Conservation (phyloP, 768 basidiomycete species). For the Amanita rubescens region DNA sequence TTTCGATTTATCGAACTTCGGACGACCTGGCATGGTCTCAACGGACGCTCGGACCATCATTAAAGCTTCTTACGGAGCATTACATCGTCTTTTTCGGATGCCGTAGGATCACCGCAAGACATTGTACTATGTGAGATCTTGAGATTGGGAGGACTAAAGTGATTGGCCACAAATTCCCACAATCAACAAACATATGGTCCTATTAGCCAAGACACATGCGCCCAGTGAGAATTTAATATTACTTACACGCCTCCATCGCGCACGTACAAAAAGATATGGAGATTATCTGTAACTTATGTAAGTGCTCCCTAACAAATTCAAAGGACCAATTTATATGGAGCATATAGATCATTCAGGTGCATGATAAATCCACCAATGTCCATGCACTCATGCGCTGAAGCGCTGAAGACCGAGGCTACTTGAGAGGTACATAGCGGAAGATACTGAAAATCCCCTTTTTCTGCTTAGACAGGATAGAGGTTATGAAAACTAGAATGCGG, state of each 20-base stretch:
- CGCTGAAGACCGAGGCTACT: too few species aligned
- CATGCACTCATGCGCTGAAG: background rate
- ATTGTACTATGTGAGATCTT: background rate
- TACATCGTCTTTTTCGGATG: background rate
- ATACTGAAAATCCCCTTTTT: too few species aligned
- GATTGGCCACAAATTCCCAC: background rate
- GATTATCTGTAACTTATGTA: background rate
- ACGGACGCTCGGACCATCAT: background rate
- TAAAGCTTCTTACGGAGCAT: constrained; percentile 3
- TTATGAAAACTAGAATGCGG: too few species aligned
- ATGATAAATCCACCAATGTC: constrained; percentile 1
- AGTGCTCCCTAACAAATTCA: background rate
- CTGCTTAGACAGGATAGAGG: too few species aligned
- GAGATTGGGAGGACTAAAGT: background rate
- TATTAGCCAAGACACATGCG: too few species aligned
- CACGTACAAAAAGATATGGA: background rate
- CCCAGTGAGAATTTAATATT: too few species aligned
- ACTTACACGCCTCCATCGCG: too few species aligned
- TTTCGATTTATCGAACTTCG: constrained; percentile 60
- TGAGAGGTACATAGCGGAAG: too few species aligned
- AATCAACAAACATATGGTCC: background rate
- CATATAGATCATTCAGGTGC: background rate
- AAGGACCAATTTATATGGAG: background rate
- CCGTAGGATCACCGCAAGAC: constrained; percentile 4
- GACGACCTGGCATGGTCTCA: constrained; percentile 38